A percentile compares a stretch with the other conserved stretches of the same genome.
These are phyloP conservation scores for Pestalotiopsis sp. DNA, from an alignment of 2,329 filamentous ascomycete species.

Conservation along the genomic window DNA sequence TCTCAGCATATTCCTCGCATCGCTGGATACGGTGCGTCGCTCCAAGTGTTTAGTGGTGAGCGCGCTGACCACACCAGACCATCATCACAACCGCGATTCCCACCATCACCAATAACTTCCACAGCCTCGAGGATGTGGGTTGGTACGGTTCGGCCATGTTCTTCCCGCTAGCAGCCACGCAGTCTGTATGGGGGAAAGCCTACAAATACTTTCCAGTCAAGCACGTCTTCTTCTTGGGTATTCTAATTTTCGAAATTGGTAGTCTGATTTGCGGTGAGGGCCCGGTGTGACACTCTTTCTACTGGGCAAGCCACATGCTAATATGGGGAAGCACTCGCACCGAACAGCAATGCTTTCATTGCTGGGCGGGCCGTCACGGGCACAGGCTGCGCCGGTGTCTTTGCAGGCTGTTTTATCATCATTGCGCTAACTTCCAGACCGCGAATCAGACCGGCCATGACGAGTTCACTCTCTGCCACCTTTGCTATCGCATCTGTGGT, in stretches of 20 bases:
- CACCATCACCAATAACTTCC: slow-evolving; percentile 56
- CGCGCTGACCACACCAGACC: not conserved
- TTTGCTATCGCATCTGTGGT: slow-evolving; percentile 12
- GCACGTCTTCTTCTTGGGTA: slow-evolving; percentile 15
- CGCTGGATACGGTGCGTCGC: slow-evolving; percentile 14
- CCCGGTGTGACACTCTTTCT: not conserved
- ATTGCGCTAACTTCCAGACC: slow-evolving; percentile 12
- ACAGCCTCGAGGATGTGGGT: slow-evolving; percentile 53
- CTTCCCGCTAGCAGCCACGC: slow-evolving; percentile 47
- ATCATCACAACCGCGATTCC: slow-evolving; percentile 45
- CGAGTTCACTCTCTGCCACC: slow-evolving; percentile 7
- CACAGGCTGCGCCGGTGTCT: slow-evolving; percentile 4
- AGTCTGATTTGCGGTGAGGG: not conserved
- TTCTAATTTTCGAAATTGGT: slow-evolving; percentile 30
- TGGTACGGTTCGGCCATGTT: slow-evolving; percentile 64
- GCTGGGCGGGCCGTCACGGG: slow-evolving; percentile 16
- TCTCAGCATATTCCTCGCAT: slow-evolving; percentile 17
- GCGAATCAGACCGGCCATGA: slow-evolving; percentile 11
- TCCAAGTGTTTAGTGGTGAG: not conserved
- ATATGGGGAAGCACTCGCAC: slow-evolving; percentile 6
- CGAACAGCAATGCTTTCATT: slow-evolving; percentile 14
- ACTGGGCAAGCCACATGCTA: not conserved
- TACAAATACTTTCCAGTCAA: slow-evolving; percentile 46
- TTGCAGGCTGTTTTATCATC: slow-evolving; percentile 15
- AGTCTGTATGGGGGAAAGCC: slow-evolving; percentile 49